phyloP scores from a whole-genome alignment of 2,329 filamentous ascomycete species.

The Beauveria pseudobassiana region DNA sequence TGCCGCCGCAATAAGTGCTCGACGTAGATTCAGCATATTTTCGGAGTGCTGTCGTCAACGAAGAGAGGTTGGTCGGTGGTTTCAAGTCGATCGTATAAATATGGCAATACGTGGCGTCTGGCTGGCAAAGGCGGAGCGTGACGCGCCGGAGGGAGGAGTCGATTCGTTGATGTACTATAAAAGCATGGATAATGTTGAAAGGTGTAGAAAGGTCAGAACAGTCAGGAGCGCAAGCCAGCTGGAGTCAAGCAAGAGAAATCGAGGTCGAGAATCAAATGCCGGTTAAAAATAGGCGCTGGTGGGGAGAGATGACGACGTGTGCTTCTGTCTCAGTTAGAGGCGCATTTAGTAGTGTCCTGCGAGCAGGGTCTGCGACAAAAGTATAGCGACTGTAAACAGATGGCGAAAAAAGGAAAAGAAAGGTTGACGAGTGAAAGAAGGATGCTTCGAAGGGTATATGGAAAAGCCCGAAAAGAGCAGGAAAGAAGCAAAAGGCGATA shows the following conservation, averaged over 20 bases:
- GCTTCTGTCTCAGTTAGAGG: slow-evolving; percentile 4
- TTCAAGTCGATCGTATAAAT: not conserved
- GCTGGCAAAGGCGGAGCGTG: not conserved
- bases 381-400: not conserved
- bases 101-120: not conserved
- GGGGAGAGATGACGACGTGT: slow-evolving; percentile 13
- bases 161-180: slow-evolving; percentile 4
- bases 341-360: not conserved
- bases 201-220: not conserved
- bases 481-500: not conserved
- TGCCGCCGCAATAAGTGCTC: slow-evolving; percentile 64
- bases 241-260: not conserved
- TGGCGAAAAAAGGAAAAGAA: not conserved
- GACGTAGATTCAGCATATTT: slow-evolving; percentile 79
- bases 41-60: slow-evolving; percentile 16
- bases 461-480: not conserved
- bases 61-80: not conserved
- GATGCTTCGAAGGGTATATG: not conserved
- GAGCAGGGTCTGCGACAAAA: not conserved
- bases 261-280: not conserved
- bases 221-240: not conserved
- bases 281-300: slow-evolving; percentile 4
- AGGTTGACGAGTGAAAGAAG: not conserved
- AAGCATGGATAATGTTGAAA: not conserved
- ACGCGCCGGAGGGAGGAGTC: not conserved